Evolutionary conservation across 2,329 filamentous ascomycete species (phyloP).

Genomic region (Venturia asperata): DNA sequence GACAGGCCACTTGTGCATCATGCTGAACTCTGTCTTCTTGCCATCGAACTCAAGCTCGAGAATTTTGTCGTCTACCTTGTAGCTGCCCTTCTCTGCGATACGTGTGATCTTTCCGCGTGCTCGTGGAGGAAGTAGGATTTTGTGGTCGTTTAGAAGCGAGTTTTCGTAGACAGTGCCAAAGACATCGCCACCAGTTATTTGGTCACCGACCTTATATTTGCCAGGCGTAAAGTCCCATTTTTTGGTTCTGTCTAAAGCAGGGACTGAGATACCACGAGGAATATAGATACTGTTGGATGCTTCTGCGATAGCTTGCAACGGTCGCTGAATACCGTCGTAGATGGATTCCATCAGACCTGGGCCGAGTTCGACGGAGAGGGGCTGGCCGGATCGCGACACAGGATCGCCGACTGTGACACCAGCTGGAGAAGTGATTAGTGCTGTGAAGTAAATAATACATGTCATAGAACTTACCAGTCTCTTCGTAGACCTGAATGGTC

Average conservation of each 20-base stretch:
- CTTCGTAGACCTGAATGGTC: constrained; percentile 98
- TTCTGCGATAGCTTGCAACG: constrained; percentile 75
- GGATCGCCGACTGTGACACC: constrained; percentile 95
- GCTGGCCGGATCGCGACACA: constrained; percentile 84
- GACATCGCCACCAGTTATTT: constrained; percentile 92
- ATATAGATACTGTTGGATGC: constrained; percentile 89
- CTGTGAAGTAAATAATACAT: not conserved
- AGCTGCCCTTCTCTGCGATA: constrained; percentile 82
- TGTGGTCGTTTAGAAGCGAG: constrained; percentile 87
- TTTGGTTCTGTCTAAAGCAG: constrained; percentile 80
- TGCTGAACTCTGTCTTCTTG: constrained; percentile 85
- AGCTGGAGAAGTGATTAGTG: constrained; percentile 45
- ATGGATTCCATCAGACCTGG: constrained; percentile 98
- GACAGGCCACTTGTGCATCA: constrained; percentile 99
- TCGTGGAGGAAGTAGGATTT: constrained; percentile 83
- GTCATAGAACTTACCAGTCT: constrained; percentile 64
- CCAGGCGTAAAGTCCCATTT: constrained; percentile 93
- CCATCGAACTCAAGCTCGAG: constrained; percentile 96
- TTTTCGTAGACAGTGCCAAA: constrained; percentile 96
- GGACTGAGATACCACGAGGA: constrained; percentile 82
- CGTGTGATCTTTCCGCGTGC: constrained; percentile 87
- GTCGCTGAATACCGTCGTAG: constrained; percentile 98
- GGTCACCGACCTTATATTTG: constrained; percentile 86
- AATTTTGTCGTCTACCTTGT: constrained; percentile 89
- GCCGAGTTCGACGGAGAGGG: constrained; percentile 92